phyloP scores from a whole-genome alignment of 805 yeast species.

The Scheffersomyces stipitis region DNA sequence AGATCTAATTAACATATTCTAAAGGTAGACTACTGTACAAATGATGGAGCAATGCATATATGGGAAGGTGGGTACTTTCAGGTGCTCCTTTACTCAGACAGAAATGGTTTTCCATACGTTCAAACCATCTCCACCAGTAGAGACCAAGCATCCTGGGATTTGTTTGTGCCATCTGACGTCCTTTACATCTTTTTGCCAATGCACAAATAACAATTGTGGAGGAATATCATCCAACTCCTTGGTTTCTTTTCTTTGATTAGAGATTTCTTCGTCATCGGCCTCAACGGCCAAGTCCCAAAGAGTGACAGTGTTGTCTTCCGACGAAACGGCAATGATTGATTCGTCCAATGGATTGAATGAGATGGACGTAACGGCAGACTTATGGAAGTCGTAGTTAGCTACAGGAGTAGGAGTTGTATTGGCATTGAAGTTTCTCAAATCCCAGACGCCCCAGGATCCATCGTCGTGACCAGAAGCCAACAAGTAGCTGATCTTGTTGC shows the following conservation, averaged over 20 bases:
- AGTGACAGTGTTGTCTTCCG: constrained; percentile 95
- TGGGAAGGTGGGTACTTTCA: neutral
- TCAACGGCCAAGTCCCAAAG: constrained; percentile 98
- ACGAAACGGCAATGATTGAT: constrained; percentile 91
- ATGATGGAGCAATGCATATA: neutral
- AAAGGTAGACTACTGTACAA: neutral
- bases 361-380: constrained; percentile 87
- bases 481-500: constrained; percentile 78
- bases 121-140: constrained; percentile 95
- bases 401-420: constrained; percentile 69
- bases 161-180: constrained; percentile 98
- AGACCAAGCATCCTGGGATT: constrained; percentile 91
- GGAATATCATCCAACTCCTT: constrained; percentile 87
- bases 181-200: constrained; percentile 97
- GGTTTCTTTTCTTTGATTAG: constrained; percentile 75
- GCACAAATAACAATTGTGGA: constrained; percentile 92
- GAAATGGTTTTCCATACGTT: constrained; percentile 96
- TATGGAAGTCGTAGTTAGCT: constrained; percentile 93
- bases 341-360: constrained; percentile 95
- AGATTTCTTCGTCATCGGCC: constrained; percentile 96
- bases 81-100: constrained; percentile 47
- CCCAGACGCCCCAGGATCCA: constrained; percentile 98
- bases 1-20: neutral
- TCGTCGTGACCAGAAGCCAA: constrained; percentile 97
- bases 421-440: constrained; percentile 77